phyloP scores from a whole-genome alignment of 129 eudicot genomes.

The carrot (Daucus carota) region DH1_v3.0 NC_030384.2:37831001-37831500 shows the following conservation, averaged over 20 bases:
- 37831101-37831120: background rate
- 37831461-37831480: slow-evolving; percentile 80
- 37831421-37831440: slow-evolving; percentile 86
- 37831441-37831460: slow-evolving; percentile 92
- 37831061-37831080: background rate
- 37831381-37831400: too few relatives aligned
- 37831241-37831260: slow-evolving; percentile 83
- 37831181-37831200: slow-evolving; percentile 47
- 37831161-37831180: background rate
- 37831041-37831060: background rate
- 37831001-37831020: background rate
- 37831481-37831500: slow-evolving; percentile 84
- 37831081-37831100: background rate
- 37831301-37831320: slow-evolving; percentile 64
- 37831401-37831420: slow-evolving; percentile 16
- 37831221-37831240: slow-evolving; percentile 59
- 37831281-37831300: slow-evolving; percentile 93
- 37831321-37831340: slow-evolving; percentile 82
- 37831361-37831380: background rate
- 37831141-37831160: background rate
- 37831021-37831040: background rate
- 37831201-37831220: slow-evolving; percentile 93
- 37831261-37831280: slow-evolving; percentile 96
- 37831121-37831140: background rate
- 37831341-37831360: slow-evolving; percentile 6